phyloP scores from a whole-genome alignment of 1,139 yeast genomes.

The Neolecta irregularis region DNA sequence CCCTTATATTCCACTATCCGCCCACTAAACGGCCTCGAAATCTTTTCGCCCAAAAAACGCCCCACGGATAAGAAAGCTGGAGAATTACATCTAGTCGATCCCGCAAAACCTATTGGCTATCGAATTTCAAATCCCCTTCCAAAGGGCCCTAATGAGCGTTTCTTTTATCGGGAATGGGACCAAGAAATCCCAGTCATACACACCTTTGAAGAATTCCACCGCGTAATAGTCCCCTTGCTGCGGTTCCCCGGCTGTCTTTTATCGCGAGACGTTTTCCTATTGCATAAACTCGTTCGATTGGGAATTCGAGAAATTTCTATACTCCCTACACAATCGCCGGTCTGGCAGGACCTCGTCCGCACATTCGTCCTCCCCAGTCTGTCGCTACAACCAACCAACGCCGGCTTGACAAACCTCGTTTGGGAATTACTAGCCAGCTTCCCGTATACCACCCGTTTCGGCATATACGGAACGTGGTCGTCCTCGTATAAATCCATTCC shows the following conservation, averaged over 20 bases:
- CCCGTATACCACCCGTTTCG: constrained; percentile 51
- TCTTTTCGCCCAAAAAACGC: constrained; percentile 2
- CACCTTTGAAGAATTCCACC: constrained; percentile 33
- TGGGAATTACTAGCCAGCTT: constrained; percentile 40
- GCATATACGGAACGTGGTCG: constrained; percentile 73
- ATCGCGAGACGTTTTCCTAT: constrained; percentile 34
- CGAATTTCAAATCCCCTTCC: constrained; percentile 3
- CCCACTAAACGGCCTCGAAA: constrained; percentile 6
- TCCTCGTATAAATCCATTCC: constrained; percentile 41
- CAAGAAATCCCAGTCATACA: constrained; percentile 25
- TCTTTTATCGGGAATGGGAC: constrained; percentile 42
- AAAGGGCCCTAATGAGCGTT: constrained; percentile 18
- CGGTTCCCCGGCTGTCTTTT: constrained; percentile 43
- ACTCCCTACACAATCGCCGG: no score
- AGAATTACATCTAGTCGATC: neutral
- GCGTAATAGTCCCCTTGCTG: constrained; percentile 35
- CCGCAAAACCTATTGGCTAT: neutral
- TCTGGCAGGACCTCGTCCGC: constrained; percentile 57
- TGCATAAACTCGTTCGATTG: constrained; percentile 49
- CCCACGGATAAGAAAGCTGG: neutral
- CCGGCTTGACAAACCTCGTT: constrained; percentile 47
- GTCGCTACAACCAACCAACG: constrained; percentile 44
- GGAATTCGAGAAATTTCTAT: no score
- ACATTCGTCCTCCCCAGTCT: constrained; percentile 55
- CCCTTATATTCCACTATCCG: constrained; percentile 32